Percentiles rank a stretch among this genome's conserved stretches.
Evolutionary conservation across 148 eudicot genomes (phyloP).

Genomic region (Rhododendron vialii): DNA sequence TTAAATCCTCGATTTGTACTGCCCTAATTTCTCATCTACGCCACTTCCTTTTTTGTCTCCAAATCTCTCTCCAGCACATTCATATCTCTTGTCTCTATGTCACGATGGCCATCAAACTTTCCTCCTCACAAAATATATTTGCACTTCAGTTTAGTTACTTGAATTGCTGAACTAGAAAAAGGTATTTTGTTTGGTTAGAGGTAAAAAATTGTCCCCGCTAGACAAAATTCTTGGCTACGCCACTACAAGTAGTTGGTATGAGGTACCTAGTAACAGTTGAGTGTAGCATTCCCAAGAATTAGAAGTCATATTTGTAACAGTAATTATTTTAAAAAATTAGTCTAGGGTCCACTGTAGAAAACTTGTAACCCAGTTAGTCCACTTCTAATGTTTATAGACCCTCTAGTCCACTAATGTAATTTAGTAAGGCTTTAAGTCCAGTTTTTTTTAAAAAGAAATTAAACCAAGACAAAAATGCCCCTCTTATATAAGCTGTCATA

Average conservation of each 20-base stretch:
- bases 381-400: too few relatives aligned
- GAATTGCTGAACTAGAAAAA: neutral
- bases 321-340: too few relatives aligned
- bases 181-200: neutral
- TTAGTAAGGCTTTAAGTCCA: too few relatives aligned
- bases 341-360: too few relatives aligned
- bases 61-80: neutral
- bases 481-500: too few relatives aligned
- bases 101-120: neutral
- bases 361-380: too few relatives aligned
- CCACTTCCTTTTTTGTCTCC: neutral
- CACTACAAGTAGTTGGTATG: neutral
- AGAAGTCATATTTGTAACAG: neutral
- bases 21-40: neutral
- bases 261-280: neutral
- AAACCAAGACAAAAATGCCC: too few relatives aligned
- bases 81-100: neutral
- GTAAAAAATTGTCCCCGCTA: neutral
- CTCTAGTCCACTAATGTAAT: too few relatives aligned
- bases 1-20: too few relatives aligned
- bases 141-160: neutral
- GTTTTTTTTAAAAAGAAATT: too few relatives aligned
- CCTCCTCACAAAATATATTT: neutral
- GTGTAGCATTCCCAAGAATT: neutral
- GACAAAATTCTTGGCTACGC: neutral